Percentiles rank a stretch among this genome's conserved stretches.
phyloP scores from a whole-genome alignment of 208 protist species.

The Wallacemonas rigidus region DNA sequence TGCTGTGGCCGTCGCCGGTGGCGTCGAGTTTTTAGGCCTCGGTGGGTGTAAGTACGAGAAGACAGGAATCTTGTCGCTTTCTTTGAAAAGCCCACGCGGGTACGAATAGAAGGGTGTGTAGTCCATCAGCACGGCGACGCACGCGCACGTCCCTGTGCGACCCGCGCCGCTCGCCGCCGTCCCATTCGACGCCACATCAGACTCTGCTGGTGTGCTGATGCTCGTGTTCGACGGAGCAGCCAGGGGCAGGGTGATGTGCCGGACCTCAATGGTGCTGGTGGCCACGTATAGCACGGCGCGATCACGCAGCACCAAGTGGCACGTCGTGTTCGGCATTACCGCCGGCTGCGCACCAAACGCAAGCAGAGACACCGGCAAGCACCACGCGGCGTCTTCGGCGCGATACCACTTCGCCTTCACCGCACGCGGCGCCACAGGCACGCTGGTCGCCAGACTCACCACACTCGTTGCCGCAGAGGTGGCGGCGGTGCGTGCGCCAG shows the following conservation, averaged over 20 bases:
- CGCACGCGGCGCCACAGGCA: not conserved
- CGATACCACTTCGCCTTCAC: constrained; percentile 6
- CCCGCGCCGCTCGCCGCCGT: not conserved
- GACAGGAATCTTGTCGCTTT: not conserved
- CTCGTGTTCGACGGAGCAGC: constrained; percentile 14
- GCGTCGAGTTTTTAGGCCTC: not conserved
- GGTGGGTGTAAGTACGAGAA: constrained; percentile 5
- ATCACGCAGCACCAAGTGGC: constrained; percentile 10
- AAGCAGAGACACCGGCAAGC: constrained; percentile 2
- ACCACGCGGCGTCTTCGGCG: constrained; percentile 6
- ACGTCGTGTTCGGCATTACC: not conserved
- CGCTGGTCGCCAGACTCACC: not conserved
- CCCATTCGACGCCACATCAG: not conserved
- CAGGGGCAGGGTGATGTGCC: constrained; percentile 12
- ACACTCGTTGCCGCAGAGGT: not conserved
- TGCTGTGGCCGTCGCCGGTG: not conserved
- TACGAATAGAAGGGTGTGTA: constrained; percentile 16
- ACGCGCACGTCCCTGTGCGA: constrained; percentile 12
- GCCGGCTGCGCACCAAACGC: constrained; percentile 11
- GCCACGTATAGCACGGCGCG: not conserved
- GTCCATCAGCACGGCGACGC: constrained; percentile 16
- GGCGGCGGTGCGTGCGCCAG: not conserved
- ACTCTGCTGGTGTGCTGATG: not conserved
- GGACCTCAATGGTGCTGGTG: constrained; percentile 6
- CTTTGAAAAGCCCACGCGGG: constrained; percentile 4